phyloP scores from a whole-genome alignment of 179 eudicot species.

The Sideroxylon spinosum region DNA sequence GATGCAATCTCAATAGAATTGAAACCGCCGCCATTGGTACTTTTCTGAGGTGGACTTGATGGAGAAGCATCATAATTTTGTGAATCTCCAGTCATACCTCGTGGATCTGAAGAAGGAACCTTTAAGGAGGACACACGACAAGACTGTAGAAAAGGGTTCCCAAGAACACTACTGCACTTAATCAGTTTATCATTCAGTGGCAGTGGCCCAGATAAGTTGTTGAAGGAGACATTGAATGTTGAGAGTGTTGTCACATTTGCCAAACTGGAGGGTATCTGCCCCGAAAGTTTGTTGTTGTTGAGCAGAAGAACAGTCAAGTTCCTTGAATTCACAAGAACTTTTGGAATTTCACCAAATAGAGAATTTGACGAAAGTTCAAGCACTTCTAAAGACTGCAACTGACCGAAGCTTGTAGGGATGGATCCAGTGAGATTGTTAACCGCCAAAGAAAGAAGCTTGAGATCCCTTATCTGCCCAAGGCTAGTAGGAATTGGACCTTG shows the following conservation, averaged over 20 bases:
- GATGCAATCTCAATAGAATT: conserved; percentile 51
- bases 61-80: conserved; percentile 28
- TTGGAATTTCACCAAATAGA: conserved; percentile 49
- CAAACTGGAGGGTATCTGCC: conserved; percentile 43
- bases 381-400: conserved; percentile 43
- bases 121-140: conserved; percentile 33
- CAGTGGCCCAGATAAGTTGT: conserved; percentile 49
- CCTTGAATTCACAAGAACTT: conserved; percentile 35
- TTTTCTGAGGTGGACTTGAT: conserved; percentile 14
- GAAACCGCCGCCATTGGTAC: conserved; percentile 22
- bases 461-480: conserved; percentile 32
- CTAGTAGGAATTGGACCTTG: conserved; percentile 41
- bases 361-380: conserved; percentile 47
- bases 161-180: conserved; percentile 43
- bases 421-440: conserved; percentile 38
- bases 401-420: conserved; percentile 42
- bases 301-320: conserved; percentile 45
- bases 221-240: conserved; percentile 49
- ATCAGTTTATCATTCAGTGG: conserved; percentile 27
- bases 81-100: conserved; percentile 19
- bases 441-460: conserved; percentile 37
- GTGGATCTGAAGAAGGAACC: conserved; percentile 33
- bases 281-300: conserved; percentile 48
- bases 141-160: conserved; percentile 39
- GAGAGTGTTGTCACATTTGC: conserved; percentile 35